A percentile compares a stretch with the other conserved stretches of the same genome.
These are phyloP conservation scores for Rubus parviflorus DNA, from an alignment of 306 rosid species.

Conservation along the genomic window DNA sequence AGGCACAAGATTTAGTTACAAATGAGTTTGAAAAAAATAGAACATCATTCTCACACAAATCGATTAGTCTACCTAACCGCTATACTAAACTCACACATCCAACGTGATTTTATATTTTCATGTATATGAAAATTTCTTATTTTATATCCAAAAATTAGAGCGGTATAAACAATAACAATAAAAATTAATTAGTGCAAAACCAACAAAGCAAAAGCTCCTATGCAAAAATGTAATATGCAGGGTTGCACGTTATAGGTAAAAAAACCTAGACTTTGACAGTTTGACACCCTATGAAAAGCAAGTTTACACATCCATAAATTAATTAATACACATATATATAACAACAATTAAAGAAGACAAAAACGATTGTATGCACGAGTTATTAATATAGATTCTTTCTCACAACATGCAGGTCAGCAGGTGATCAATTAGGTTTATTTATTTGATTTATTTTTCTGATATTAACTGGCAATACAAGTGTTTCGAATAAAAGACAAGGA, in stretches of 20 bases:
- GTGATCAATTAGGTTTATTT: neutral
- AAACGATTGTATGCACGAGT: neutral
- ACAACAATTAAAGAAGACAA: neutral
- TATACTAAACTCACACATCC: no score
- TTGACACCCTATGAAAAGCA: neutral
- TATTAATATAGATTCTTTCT: neutral
- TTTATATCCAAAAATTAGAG: no score
- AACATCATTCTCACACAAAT: no score
- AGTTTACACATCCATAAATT: neutral
- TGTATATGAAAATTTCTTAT: neutral
- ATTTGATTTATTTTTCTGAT: neutral
- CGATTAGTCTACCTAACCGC: no score
- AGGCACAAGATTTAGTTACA: no score
- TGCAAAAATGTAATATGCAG: neutral
- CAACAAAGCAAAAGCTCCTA: neutral
- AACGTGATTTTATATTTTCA: neutral
- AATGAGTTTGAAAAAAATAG: no score
- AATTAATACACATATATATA: no score
- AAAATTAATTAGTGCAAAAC: neutral
- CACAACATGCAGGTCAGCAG: conserved; percentile 2
- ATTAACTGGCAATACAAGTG: neutral
- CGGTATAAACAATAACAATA: no score
- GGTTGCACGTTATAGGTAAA: neutral
- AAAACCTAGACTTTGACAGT: neutral
- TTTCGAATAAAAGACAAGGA: neutral